These are phyloP conservation scores for Globisporangium megalacanthum DNA, from an alignment of 352 stramenopile species.

Conservation along the genomic window DNA sequence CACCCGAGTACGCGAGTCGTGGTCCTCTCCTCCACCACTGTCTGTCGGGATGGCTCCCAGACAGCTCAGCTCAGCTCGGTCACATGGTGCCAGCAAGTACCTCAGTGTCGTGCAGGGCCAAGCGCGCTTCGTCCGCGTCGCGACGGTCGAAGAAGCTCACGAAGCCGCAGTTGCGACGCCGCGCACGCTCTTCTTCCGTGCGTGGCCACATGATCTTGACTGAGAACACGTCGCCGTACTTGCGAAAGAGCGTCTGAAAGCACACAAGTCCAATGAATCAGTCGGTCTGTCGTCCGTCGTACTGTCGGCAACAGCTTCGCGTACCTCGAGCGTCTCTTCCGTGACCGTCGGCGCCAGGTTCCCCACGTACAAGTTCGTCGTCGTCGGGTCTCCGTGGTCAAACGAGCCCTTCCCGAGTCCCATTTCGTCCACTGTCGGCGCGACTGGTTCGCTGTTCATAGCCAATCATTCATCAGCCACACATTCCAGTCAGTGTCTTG, in stretches of 20 bases:
- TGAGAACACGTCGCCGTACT: conserved; percentile 91
- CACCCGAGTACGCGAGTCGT: neutral
- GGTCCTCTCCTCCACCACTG: neutral
- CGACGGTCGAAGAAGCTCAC: conserved; percentile 90
- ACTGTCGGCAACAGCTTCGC: too few relatives aligned
- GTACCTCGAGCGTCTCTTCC: conserved; percentile 84
- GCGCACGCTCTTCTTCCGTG: conserved; percentile 88
- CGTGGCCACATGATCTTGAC: conserved; percentile 99
- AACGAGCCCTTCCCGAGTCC: conserved; percentile 58
- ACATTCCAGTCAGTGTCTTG: neutral
- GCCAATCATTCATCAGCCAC: too few relatives aligned
- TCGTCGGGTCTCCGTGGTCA: conserved; percentile 78
- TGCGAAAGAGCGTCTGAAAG: conserved; percentile 71
- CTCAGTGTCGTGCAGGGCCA: conserved; percentile 65
- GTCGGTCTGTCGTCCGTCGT: too few relatives aligned
- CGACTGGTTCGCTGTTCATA: conserved; percentile 11
- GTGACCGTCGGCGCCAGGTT: conserved; percentile 92
- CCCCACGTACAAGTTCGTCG: conserved; percentile 94
- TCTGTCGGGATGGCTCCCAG: neutral
- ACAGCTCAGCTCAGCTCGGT: neutral
- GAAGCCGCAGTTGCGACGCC: conserved; percentile 92
- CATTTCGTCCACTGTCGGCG: conserved; percentile 13
- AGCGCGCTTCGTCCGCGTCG: conserved; percentile 80
- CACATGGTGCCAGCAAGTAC: conserved; percentile 19
- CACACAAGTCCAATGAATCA: neutral